phyloP scores from a whole-genome alignment of 169 alveolate genomes.

The Plasmodium chabaudi region DNA sequence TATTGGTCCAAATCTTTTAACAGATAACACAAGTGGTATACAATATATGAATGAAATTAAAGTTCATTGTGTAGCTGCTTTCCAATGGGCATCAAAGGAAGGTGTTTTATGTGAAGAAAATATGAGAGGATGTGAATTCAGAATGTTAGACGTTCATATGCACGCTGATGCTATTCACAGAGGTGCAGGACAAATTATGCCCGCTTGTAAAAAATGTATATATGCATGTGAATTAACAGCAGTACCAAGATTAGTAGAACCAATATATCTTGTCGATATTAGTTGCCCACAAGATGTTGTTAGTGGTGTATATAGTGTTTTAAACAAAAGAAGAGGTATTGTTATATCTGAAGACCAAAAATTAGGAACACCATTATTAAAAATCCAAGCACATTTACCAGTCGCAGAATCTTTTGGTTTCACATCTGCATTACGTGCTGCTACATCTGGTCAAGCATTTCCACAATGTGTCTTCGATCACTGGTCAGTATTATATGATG shows the following conservation, averaged over 20 bases:
- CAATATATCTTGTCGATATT: constrained; percentile 98
- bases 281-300: constrained; percentile 97
- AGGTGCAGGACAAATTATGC: constrained; percentile 99
- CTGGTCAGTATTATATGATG: constrained; percentile 97
- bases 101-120: constrained; percentile 99
- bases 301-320: constrained; percentile 97
- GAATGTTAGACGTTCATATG: constrained; percentile 97
- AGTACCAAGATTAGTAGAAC: constrained; percentile 98
- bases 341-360: constrained; percentile 98
- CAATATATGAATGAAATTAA: constrained; percentile 98
- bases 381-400: constrained; percentile 98
- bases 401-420: constrained; percentile 99
- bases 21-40: constrained; percentile 97
- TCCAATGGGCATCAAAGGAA: constrained; percentile 99
- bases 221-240: constrained; percentile 98
- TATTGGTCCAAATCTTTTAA: constrained; percentile 97
- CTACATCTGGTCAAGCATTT: constrained; percentile 99
- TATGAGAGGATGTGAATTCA: constrained; percentile 98
- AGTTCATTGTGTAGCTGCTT: constrained; percentile 98
- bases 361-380: constrained; percentile 98
- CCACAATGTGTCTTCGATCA: constrained; percentile 99
- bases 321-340: constrained; percentile 98
- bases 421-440: constrained; percentile 98
- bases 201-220: constrained; percentile 96
- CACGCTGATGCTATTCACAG: constrained; percentile 99